Evolutionary conservation across 1,139 yeast species (phyloP), one percentile per base, ranked within the genome.

Genomic region (Wickerhamomyces sp.): DNA sequence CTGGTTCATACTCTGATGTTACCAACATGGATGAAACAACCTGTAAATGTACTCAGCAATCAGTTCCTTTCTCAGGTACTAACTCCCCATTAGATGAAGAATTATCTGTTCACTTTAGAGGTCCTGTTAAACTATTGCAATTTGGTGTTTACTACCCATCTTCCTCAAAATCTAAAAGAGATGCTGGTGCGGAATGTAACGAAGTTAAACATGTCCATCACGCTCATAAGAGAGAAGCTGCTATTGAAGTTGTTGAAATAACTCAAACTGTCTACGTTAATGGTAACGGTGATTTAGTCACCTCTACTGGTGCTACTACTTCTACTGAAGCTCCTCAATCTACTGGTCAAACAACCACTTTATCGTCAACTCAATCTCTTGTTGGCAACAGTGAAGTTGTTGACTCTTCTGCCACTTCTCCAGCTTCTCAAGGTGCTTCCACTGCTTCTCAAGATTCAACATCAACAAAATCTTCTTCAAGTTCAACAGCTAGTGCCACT

Each of bases 101-200:
- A 61, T 68, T 90, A 38, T 81, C 96, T 15, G 86, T 92, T 42
- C 97, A 90, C 64, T 87, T 90, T 72, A 80, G 97, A 66, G 98
- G 97, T 42, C 98, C 97, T 26, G 63, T 92, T 51, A 71, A 76
- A 44, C 74, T 90, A 59, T 67, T 72, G 55, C 85, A 86, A 64
- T 88, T 92, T 59, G 97, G 89, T 51, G 87, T 73, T 51, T 83
- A 81, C 65, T 71, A 74, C 46, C 77, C 80, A 45, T 52, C 67
- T 17, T 44, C 62, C 14, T 48, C 63, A 21, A 51, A 65, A 26
- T 49, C 67, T 22, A 41, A 66, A 56, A 64, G 68, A 61, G 72
- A 65, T 39, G 52, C 46, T 28, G 49, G 40, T 17, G 63, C 55
- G 26, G 58, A 45, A 6, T 70, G 52, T 16, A 61, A 55, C 22